These are phyloP conservation scores for Globisporangium okanoganense DNA, from an alignment of 352 stramenopile genomes.

Conservation along the genomic window DNA sequence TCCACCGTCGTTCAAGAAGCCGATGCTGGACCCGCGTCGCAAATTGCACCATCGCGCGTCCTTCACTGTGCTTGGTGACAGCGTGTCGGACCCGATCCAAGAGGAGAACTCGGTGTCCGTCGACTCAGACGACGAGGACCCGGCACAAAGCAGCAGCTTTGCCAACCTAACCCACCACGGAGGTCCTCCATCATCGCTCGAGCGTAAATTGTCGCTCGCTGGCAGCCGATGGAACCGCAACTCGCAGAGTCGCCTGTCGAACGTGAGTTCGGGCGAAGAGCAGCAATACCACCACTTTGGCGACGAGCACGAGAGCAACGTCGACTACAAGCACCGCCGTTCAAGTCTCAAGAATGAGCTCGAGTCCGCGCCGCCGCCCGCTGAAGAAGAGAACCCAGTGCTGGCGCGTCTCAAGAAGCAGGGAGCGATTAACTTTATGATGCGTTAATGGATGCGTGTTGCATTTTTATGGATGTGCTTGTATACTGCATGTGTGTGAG, in stretches of 20 bases:
- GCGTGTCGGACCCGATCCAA: conserved; percentile 46
- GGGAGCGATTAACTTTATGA: conserved; percentile 83
- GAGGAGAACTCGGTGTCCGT: conserved; percentile 55
- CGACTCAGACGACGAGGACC: conserved; percentile 46
- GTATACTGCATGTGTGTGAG: background rate
- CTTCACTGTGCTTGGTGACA: conserved; percentile 60
- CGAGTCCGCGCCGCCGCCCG: conserved; percentile 23
- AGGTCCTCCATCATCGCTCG: conserved; percentile 11
- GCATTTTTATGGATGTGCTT: background rate
- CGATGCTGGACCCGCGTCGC: conserved; percentile 45
- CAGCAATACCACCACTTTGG: background rate
- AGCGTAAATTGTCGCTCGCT: conserved; percentile 21
- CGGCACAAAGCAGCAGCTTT: background rate
- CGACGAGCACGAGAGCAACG: conserved; percentile 32
- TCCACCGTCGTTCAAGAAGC: conserved; percentile 23
- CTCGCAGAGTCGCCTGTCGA: conserved; percentile 18
- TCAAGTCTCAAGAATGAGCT: conserved; percentile 48
- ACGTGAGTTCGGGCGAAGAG: conserved; percentile 29
- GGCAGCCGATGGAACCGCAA: conserved; percentile 18
- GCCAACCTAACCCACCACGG: background rate
- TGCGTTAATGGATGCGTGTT: conserved; percentile 34
- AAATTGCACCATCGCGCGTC: conserved; percentile 65
- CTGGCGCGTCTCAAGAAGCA: conserved; percentile 75
- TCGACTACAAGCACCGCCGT: conserved; percentile 29
- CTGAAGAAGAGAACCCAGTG: conserved; percentile 65